Percentiles rank a stretch among this genome's conserved stretches.
phyloP scores from a whole-genome alignment of 495 filamentous ascomycete genomes.

The Podospora fimiseda region DNA sequence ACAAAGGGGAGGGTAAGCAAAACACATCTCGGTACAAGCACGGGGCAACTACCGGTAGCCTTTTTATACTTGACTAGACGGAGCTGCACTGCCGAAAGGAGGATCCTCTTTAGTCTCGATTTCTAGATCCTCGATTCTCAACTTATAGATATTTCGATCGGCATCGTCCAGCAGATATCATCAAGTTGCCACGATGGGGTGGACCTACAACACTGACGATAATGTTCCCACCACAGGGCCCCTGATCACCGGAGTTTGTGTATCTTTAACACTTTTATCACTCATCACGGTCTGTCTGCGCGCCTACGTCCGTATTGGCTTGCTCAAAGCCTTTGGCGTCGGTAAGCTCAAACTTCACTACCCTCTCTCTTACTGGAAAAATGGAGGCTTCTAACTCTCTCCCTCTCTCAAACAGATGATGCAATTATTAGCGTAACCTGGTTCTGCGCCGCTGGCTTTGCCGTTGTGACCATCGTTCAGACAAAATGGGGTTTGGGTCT shows the following conservation, averaged over 20 bases:
- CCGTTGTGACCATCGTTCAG: slow-evolving; percentile 17
- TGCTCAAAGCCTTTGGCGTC: slow-evolving; percentile 31
- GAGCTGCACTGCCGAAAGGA: not conserved
- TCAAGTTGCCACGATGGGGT: slow-evolving; percentile 32
- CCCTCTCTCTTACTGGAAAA: too few relatives aligned
- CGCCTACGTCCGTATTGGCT: slow-evolving; percentile 27
- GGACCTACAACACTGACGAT: slow-evolving; percentile 34
- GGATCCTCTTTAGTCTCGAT: slow-evolving; percentile 1
- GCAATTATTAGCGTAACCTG: not conserved
- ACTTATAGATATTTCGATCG: not conserved
- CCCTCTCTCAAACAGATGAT: not conserved
- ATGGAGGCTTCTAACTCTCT: not conserved
- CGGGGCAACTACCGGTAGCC: too few relatives aligned
- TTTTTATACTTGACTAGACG: not conserved
- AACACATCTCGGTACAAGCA: too few relatives aligned
- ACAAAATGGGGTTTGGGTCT: slow-evolving; percentile 40
- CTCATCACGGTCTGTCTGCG: slow-evolving; percentile 30
- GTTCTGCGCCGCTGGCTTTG: not conserved
- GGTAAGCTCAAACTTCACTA: too few relatives aligned
- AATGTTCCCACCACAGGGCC: slow-evolving; percentile 33
- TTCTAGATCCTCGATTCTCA: not conserved
- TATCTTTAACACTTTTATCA: slow-evolving; percentile 28
- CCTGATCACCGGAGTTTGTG: slow-evolving; percentile 27
- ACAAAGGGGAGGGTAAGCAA: too few relatives aligned
- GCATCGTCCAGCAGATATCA: too few relatives aligned